Conservation (phyloP, 2,329 filamentous ascomycete species). For the Colletotrichum lupini region DNA sequence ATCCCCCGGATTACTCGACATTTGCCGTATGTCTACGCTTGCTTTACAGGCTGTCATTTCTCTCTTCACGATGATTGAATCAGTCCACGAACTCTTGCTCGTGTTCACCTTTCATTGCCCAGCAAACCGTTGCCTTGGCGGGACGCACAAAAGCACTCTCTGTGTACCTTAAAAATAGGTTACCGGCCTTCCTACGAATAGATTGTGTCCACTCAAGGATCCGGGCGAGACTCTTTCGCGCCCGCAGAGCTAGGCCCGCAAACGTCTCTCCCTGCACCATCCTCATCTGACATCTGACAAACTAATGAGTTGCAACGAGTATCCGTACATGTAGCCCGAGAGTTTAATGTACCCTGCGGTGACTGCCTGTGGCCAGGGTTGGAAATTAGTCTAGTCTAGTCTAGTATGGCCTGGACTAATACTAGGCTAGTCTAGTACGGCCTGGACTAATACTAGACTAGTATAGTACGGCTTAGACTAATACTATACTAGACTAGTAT, state of each 20-base stretch:
- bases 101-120: neutral
- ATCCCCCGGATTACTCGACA: constrained; percentile 17
- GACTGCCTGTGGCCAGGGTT: neutral
- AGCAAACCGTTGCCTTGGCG: neutral
- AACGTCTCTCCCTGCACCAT: constrained; percentile 6
- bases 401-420: no score
- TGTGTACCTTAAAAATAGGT: no score
- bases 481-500: no score
- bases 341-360: neutral
- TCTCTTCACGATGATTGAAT: neutral
- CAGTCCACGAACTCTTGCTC: neutral
- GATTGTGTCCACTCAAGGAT: neutral
- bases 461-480: no score
- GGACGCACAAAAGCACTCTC: neutral
- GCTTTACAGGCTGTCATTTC: neutral
- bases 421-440: no score
- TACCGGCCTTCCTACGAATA: no score
- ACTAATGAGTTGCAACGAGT: constrained; percentile 19
- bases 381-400: no score
- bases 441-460: no score
- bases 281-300: constrained; percentile 25
- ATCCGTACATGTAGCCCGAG: constrained; percentile 17
- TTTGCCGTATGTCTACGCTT: neutral
- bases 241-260: constrained; percentile 15
- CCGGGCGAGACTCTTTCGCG: constrained; percentile 19